Percentiles rank a stretch among this genome's conserved stretches.
phyloP scores from a whole-genome alignment of 305 asterid species.

The Fraxinus sp. region DNA sequence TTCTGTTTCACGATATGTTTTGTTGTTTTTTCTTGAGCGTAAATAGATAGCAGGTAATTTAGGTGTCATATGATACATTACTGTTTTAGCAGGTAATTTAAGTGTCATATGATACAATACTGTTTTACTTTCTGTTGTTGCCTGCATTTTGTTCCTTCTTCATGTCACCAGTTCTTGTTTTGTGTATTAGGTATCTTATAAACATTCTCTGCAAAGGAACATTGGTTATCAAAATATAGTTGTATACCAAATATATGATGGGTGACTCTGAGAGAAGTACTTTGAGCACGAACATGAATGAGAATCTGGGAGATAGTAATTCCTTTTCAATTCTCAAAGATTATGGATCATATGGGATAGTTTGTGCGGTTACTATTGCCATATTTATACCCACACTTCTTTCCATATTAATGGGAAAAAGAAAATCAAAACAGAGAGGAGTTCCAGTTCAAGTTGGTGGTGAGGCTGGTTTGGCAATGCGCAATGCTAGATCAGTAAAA shows the following conservation, averaged over 20 bases:
- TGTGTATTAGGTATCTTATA: neutral
- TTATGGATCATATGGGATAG: conserved; percentile 48
- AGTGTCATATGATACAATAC: neutral
- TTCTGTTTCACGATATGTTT: neutral
- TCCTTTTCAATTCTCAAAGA: conserved; percentile 41
- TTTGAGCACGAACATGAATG: conserved; percentile 27
- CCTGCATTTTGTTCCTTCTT: neutral
- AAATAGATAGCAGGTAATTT: neutral
- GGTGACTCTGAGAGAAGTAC: conserved; percentile 40
- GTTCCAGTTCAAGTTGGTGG: conserved; percentile 70
- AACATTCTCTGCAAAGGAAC: conserved; percentile 20
- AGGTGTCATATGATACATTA: no score
- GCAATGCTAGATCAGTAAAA: conserved; percentile 57
- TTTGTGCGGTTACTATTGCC: conserved; percentile 54
- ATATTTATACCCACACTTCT: conserved; percentile 54
- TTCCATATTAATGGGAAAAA: conserved; percentile 51
- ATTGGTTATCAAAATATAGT: conserved; percentile 21
- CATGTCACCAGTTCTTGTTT: neutral
- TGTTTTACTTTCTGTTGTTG: neutral
- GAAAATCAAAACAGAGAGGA: conserved; percentile 74
- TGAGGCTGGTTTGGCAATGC: conserved; percentile 69
- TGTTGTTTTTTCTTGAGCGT: neutral
- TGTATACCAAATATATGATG: conserved; percentile 22
- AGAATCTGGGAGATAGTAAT: conserved; percentile 37
- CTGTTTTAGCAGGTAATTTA: neutral